Evolutionary conservation across 2,329 filamentous ascomycete genomes (phyloP), one percentile per base, ranked within the genome.

Genomic region (Dichotomopilus funicola): DNA sequence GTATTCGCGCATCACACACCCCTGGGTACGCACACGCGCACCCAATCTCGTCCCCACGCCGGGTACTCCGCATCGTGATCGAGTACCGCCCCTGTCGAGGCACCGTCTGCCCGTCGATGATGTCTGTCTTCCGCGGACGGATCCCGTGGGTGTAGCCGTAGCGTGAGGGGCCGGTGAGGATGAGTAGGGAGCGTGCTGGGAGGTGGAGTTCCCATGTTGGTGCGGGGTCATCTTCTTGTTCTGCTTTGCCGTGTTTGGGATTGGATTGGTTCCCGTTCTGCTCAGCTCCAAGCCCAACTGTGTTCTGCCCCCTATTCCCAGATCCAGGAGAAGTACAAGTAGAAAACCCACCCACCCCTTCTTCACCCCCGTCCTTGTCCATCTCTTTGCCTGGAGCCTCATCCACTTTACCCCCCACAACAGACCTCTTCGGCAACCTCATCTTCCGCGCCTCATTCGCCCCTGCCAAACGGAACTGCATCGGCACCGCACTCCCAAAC

Each of bases 81-180:
- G 62, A 64, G 42, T 64, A 65, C 40, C 63, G 49, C 13, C 60
- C 63, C 41, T 54, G 53, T 9, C 63, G 51, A 43, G 37, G 49
- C 31, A 64, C 57, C 51, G 54, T 46, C 50, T 46, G 8, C 1
- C 60, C 62, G 10, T 49, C 57, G 8, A 64, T 47, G 8, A 63
- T 33, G 40, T 80, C 77, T 0, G 66, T 81, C 64, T 79, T 81
- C 49, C 78, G 72, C 55, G 77, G 73, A 60, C 74, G 73, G 58
- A 82, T 81, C 0, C 75, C 77, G 59, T 82, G 79, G 10, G 78
- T 80, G 48, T 62, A 66, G 19, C 63, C 63, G 45, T 63, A 64
- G 10, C 64, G 58, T 19, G 64, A 58, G 1, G 63, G 50, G 4
- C 64, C 63, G 36, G 51, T 62, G 61, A 66, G 65, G 12, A 65